Conservation (phyloP, 2,329 filamentous ascomycete species). For the Colletotrichum karsti region DNA sequence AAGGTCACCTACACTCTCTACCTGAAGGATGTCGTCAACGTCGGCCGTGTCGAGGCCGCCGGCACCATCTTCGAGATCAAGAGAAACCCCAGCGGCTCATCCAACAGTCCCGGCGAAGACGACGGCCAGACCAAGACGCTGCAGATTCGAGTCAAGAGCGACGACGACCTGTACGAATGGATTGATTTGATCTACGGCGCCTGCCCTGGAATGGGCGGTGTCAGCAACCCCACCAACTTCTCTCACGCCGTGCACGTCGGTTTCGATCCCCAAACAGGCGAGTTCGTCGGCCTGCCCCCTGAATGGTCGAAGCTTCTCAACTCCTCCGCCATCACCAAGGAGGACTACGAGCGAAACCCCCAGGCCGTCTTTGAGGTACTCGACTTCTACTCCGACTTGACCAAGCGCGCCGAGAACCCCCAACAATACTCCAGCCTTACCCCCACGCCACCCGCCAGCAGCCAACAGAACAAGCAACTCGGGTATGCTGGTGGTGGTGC, state of each 20-base stretch:
- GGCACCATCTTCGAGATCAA: conserved; percentile 96
- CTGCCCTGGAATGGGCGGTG: conserved; percentile 96
- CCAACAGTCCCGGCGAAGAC: conserved; percentile 77
- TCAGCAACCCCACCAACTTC: conserved; percentile 98
- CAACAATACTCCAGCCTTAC: conserved; percentile 73
- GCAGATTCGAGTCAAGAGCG: conserved; percentile 92
- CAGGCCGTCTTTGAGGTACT: conserved; percentile 84
- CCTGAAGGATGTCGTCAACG: conserved; percentile 87
- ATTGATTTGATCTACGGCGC: conserved; percentile 98
- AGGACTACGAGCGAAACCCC: conserved; percentile 97
- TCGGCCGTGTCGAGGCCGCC: conserved; percentile 89
- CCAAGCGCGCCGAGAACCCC: conserved; percentile 78
- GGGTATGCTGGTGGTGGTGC: conserved; percentile 64
- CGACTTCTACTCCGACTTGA: conserved; percentile 86
- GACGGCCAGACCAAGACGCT: conserved; percentile 85
- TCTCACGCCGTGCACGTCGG: conserved; percentile 96
- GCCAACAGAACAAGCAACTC: conserved; percentile 69
- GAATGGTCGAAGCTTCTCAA: conserved; percentile 98
- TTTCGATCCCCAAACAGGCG: conserved; percentile 93
- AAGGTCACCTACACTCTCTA: conserved; percentile 88
- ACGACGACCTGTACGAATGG: conserved; percentile 98
- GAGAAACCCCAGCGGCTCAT: conserved; percentile 73
- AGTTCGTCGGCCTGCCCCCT: conserved; percentile 91
- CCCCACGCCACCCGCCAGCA: conserved; percentile 68
- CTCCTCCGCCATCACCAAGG: conserved; percentile 96